A percentile compares a stretch with the other conserved stretches of the same genome.
Evolutionary conservation across 129 eudicot genomes (phyloP).

Genomic region (Ambrosia artemisiifolia): DNA sequence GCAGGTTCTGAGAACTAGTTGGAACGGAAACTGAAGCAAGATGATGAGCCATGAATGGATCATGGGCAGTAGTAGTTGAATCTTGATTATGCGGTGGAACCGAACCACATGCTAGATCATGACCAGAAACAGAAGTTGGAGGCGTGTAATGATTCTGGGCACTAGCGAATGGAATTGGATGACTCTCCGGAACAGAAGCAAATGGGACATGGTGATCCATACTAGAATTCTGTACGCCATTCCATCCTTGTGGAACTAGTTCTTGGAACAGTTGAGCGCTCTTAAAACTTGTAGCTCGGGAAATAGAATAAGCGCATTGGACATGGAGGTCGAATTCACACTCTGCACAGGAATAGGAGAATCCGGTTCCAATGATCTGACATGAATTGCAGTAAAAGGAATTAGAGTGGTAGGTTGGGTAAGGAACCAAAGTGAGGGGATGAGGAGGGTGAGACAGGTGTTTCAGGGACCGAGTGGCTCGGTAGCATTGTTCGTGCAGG

Average conservation of each 20-base stretch:
- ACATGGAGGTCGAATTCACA: slow-evolving; percentile 76
- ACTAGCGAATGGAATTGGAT: neutral
- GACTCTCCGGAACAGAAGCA: slow-evolving; percentile 16
- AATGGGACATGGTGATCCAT: neutral
- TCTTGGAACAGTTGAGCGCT: slow-evolving; percentile 23
- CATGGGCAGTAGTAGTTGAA: neutral
- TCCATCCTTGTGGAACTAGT: slow-evolving; percentile 30
- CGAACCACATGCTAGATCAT: slow-evolving; percentile 16
- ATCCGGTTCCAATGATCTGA: slow-evolving; percentile 47
- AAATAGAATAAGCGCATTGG: slow-evolving; percentile 48
- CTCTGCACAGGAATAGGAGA: slow-evolving; percentile 55
- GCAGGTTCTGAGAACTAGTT: neutral
- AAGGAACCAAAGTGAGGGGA: slow-evolving; percentile 53
- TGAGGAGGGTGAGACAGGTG: slow-evolving; percentile 60
- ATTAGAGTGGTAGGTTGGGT: slow-evolving; percentile 59
- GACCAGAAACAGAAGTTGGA: neutral
- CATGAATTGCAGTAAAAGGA: slow-evolving; percentile 61
- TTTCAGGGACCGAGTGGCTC: slow-evolving; percentile 43
- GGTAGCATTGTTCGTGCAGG: slow-evolving; percentile 43
- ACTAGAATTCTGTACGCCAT: slow-evolving; percentile 35
- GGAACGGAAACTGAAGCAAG: slow-evolving; percentile 3
- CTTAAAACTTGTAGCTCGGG: slow-evolving; percentile 31
- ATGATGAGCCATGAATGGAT: slow-evolving; percentile 10
- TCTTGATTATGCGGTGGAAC: slow-evolving; percentile 11
- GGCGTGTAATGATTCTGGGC: neutral